phyloP scores from a whole-genome alignment of 2,329 filamentous ascomycete species.

The Fusarium nurragi region DNA sequence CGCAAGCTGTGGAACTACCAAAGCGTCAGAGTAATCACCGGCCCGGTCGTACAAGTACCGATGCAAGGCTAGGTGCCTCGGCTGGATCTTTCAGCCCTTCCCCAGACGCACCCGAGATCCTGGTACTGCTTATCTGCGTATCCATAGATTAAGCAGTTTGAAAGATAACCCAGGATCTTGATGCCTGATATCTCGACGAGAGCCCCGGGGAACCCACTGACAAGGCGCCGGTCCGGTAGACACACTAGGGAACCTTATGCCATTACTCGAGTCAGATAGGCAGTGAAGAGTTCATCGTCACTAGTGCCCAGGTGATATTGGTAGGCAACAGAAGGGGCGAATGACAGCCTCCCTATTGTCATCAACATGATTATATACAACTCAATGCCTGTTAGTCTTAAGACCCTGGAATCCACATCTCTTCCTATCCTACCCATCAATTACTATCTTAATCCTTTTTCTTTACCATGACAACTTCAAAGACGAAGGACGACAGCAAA shows the following conservation, averaged over 20 bases:
- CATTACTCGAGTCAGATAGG: too few species aligned
- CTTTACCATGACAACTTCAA: not conserved
- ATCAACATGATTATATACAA: not conserved
- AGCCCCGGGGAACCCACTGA: not conserved
- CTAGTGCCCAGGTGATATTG: too few species aligned
- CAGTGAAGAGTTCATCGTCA: too few species aligned
- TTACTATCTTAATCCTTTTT: too few species aligned
- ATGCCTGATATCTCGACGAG: not conserved
- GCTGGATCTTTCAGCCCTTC: not conserved
- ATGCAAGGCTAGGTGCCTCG: not conserved
- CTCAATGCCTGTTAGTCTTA: accelerated
- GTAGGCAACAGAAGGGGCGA: too few species aligned
- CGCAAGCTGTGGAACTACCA: not conserved
- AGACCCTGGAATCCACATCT: not conserved
- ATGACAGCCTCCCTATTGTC: not conserved
- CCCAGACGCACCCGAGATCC: too few species aligned
- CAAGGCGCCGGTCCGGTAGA: not conserved
- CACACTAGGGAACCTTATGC: not conserved
- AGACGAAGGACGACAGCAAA: not conserved
- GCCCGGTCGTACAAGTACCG: not conserved
- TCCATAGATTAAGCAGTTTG: not conserved
- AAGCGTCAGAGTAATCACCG: not conserved
- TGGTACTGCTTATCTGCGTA: not conserved
- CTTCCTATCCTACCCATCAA: not conserved
- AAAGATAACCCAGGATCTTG: not conserved